A percentile compares a stretch with the other conserved stretches of the same genome.
These are phyloP conservation scores for Dothideomycetes sp. DNA, from an alignment of 2,329 filamentous ascomycete genomes.

Conservation along the genomic window DNA sequence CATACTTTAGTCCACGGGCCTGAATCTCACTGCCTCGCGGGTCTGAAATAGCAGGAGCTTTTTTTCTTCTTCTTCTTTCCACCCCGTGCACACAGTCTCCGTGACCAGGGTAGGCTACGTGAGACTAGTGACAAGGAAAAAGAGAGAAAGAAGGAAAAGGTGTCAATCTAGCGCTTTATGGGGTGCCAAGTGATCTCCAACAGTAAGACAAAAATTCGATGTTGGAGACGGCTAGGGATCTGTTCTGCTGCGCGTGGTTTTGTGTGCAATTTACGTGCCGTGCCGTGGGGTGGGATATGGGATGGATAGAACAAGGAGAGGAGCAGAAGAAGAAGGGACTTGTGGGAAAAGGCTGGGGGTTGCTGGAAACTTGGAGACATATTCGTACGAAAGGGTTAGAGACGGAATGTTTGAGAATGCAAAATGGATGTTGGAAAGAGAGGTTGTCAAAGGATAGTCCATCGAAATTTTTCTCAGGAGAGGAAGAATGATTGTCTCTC, in stretches of 20 bases:
- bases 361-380: too few relatives aligned
- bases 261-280: too few relatives aligned
- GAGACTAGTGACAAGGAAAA: conserved; percentile 6
- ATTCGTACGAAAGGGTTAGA: too few relatives aligned
- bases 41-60: conserved; percentile 20
- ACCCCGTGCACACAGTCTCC: conserved; percentile 1
- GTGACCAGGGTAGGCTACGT: background rate
- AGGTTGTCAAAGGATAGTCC: too few relatives aligned
- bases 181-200: conserved; percentile 11
- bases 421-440: too few relatives aligned
- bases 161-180: conserved; percentile 6
- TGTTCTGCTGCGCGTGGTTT: conserved; percentile 18
- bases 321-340: background rate
- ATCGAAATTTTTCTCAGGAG: too few relatives aligned
- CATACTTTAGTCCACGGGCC: conserved; percentile 21
- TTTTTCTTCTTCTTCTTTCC: background rate
- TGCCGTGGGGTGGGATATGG: background rate
- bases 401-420: too few relatives aligned
- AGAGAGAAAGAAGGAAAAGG: background rate
- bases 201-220: conserved; percentile 9
- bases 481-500: too few relatives aligned
- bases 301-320: background rate
- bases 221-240: conserved; percentile 20
- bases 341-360: too few relatives aligned
- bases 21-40: conserved; percentile 16